These are phyloP conservation scores for Lecanoromycetidae sp. DNA, from an alignment of 2,329 filamentous ascomycete species.

Conservation along the genomic window DNA sequence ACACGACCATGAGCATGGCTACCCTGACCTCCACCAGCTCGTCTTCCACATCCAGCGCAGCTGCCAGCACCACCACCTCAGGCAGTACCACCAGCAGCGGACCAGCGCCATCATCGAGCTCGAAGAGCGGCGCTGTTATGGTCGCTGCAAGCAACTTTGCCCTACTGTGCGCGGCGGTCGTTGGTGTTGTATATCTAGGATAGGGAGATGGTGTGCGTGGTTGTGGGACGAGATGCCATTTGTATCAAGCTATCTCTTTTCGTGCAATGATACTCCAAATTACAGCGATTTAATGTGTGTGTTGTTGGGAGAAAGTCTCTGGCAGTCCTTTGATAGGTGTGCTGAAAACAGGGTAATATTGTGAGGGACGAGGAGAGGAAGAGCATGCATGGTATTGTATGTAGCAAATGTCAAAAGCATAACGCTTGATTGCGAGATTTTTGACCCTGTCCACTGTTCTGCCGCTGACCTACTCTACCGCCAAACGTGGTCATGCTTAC, in stretches of 20 bases:
- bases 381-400: neutral
- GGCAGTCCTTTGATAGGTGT: neutral
- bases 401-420: neutral
- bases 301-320: neutral
- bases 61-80: slow-evolving; percentile 18
- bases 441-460: too few relatives aligned
- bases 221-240: neutral
- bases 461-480: too few relatives aligned
- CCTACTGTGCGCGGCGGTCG: slow-evolving; percentile 26
- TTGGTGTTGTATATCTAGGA: slow-evolving; percentile 25
- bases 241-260: neutral
- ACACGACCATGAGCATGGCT: slow-evolving; percentile 18
- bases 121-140: slow-evolving; percentile 18
- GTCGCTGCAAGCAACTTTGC: slow-evolving; percentile 22
- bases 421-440: too few relatives aligned
- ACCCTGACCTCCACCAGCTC: slow-evolving; percentile 18
- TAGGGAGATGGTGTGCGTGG: slow-evolving; percentile 14
- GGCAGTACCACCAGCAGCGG: slow-evolving; percentile 13
- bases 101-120: slow-evolving; percentile 15
- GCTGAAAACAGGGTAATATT: neutral
- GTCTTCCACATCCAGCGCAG: slow-evolving; percentile 14
- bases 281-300: neutral
- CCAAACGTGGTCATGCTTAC: too few relatives aligned
- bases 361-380: neutral
- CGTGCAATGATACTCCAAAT: neutral